Evolutionary conservation across 1,284 basidiomycete species (phyloP), one percentile per base, ranked within the genome.

Genomic region (Ustanciosporium gigantosporum): DNA sequence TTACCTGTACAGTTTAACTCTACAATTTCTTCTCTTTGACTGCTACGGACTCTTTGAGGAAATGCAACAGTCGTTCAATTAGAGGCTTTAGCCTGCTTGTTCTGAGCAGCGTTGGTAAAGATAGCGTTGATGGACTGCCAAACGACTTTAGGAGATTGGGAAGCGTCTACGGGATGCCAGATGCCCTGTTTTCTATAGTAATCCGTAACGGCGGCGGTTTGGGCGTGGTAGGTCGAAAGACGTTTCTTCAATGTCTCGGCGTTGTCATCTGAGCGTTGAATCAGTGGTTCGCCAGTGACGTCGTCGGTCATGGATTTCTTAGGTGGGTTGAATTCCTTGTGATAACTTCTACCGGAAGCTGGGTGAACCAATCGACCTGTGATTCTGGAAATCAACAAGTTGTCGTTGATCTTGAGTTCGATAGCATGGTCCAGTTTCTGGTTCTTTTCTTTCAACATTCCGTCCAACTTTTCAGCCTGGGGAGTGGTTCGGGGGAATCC

Each of bases 401-500:
- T 87, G 82, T 98, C 94, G 65, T 90, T 88, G 77, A 98, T 93
- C 78, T 88, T 83, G 57, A 98, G 86, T 79, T 98, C 88, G 38
- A 97, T 85, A 50, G 91, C 93, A 46, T 87, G 88, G 81, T 97
- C 88, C 38, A 98, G 84, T 45, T 78, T 72, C 82, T 96, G 91
- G 71, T 88, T 86, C 76, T 90, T 87, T 14, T 76, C 79, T 17
- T 82, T 77, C 39, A 98, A 85, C 94, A 98, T 97, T 61, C 82
- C 81, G 79, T 96, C 94, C 59, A 98, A 86, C 81, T 96, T 98
- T 81, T 92, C 86, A 5, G 94, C 95, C 78, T 98, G 95, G n/a
- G 89, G 87, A 31, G 96, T 91, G 14, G 94, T 98, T 40, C 95
- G 89, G 25, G 94, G 94, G 86, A 98, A 98, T 17, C 94, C 94